phyloP scores from a whole-genome alignment of 1,284 basidiomycete genomes.

The Schizopora paradoxa region DNA sequence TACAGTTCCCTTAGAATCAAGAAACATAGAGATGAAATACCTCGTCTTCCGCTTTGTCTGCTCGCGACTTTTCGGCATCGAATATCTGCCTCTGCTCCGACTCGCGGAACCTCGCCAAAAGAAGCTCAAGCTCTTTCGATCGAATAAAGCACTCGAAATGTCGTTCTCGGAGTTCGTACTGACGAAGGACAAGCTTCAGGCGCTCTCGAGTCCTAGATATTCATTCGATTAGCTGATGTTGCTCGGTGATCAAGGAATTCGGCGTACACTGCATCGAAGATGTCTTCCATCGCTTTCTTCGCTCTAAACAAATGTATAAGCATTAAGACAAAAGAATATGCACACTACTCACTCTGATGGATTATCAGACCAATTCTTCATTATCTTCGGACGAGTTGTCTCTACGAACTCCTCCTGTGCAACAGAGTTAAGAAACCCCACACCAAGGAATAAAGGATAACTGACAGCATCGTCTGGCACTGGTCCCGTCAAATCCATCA shows the following conservation, averaged over 20 bases:
- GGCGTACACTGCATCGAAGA: slow-evolving; percentile 70
- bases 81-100: slow-evolving; percentile 78
- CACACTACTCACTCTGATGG: slow-evolving; percentile 60
- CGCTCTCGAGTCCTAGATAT: slow-evolving; percentile 47
- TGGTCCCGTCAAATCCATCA: slow-evolving; percentile 76
- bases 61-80: slow-evolving; percentile 61
- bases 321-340: slow-evolving; percentile 8
- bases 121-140: slow-evolving; percentile 80
- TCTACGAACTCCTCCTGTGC: slow-evolving; percentile 57
- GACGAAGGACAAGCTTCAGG: slow-evolving; percentile 74
- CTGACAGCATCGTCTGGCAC: slow-evolving; percentile 58
- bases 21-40: slow-evolving; percentile 34
- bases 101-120: slow-evolving; percentile 74
- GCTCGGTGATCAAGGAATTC: neutral
- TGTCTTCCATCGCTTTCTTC: slow-evolving; percentile 64
- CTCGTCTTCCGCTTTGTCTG: slow-evolving; percentile 68
- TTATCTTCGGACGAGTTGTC: slow-evolving; percentile 57
- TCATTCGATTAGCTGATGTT: neutral
- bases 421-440: slow-evolving; percentile 7
- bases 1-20: slow-evolving; percentile 14
- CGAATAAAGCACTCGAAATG: slow-evolving; percentile 85
- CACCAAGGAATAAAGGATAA: slow-evolving; percentile 16
- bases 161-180: slow-evolving; percentile 79
- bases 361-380: slow-evolving; percentile 72
- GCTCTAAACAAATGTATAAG: slow-evolving; percentile 41